Evolutionary conservation across 805 yeast species (phyloP), one percentile per base, ranked within the genome.

Genomic region (Nakazawaea sp.): DNA sequence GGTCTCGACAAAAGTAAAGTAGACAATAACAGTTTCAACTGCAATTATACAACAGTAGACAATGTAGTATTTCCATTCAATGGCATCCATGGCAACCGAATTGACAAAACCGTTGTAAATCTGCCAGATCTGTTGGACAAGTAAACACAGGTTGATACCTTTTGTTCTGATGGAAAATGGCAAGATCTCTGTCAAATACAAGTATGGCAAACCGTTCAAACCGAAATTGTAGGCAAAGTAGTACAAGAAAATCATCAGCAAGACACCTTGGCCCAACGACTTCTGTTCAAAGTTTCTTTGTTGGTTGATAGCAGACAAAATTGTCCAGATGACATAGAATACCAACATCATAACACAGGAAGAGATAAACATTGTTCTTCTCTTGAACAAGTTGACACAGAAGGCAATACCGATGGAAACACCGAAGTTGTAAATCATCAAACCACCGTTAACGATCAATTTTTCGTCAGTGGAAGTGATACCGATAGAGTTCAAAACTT

Each of bases 401-500:
- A 53, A 42, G 20, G 61, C 55, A 38, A 59, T 55, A 5, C 52
- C 41, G 24, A 58, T 43, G 11, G 64, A 55, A 30, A 56, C 45
- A 34, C 55, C 52, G 38, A 64, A 63, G 57, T 70, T 70, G 52
- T 61, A 71, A 41, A 68, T 53, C 65, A 62, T 66, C 44, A 72
- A 61, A 42, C 68, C 66, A 39, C 72, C 78, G 50, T 74, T 73
- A 50, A 72, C 64, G 35, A 66, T 51, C 38, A 72, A 61, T 52
- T 73, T 74, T 38, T 56, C 53, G 33, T 54, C 54, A 18, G 62
- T 55, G n/a, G 59, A 61, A 32, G 70, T 69, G 47, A 74, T 68
- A 41, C 81, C 79, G 50, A 75, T 71, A 18, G 75, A 65, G 41
- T 55, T 49, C 45, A 75, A 61, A 11, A 75, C 80, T 46, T 64